Base-by-base conservation (phyloP, 192 early-diverging fungal species). In the Coemansia sp. region DNA sequence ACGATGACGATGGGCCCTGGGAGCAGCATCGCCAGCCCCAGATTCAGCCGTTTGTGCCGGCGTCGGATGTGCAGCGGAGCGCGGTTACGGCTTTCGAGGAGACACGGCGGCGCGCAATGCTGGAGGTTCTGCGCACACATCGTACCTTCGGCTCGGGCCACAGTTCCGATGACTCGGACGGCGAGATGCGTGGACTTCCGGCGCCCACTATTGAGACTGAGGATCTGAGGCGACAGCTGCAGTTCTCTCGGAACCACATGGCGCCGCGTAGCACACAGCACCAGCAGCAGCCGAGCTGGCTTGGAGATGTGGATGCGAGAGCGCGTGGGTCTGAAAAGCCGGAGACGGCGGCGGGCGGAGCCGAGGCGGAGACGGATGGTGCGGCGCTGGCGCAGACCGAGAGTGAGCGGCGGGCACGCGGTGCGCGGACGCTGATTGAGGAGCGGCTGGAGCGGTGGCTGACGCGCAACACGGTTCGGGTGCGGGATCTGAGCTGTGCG, bases 401-500 rank as follows among this genome's bases (percentile, higher is more conserved):
- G 47, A 22, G 57, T 15, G 51, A 22, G 51, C 68, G 36, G 48
- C 60, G 40, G 13, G 51, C 51, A 26, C 8, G 37, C 21, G 49
- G 62, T 18, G 73, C 67, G 61, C 74, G 52, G 32, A 59, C 57
- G 57, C 57, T 37, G 57, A 63, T 47, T 15, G 76, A 78, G 39
- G 51, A 64, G 63, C 69, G 67, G 48, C 46, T 72, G 51, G 16
- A 52, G 49, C 19, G 36, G 55, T 76, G 74, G 79, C 67, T 76
- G 63, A 52, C n/a, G 12, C 59, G 51, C 19, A 62, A 76, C 71
- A 72, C 78, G 59, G 67, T 81, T 18, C 66, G 26, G 1, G 56
- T 58, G n/a, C 54, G 71, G n/a, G 43, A 66, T 11, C 67, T 81
- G 19, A 63, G 70, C 61, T 81, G 78, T 56, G 63, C 74, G 11